These are phyloP conservation scores for Lactarius evosmus DNA, from an alignment of 768 basidiomycete species.

Conservation along the genomic window DNA sequence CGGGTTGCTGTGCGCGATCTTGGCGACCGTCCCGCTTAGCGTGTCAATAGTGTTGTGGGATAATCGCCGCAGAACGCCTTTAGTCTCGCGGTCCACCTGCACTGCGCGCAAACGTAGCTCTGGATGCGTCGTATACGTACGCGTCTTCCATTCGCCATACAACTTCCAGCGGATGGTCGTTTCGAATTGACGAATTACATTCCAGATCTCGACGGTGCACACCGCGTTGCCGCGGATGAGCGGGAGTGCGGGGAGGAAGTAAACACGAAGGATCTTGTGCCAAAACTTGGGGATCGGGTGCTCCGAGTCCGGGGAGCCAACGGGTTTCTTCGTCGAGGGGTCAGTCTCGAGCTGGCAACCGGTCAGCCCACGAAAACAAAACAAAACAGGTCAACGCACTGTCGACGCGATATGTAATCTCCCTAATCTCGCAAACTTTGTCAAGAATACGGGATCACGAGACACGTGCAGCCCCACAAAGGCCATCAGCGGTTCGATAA, in stretches of 20 bases:
- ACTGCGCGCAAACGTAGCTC: conserved; percentile 76
- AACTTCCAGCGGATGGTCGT: conserved; percentile 81
- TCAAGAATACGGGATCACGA: conserved; percentile 72
- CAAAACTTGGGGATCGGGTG: conserved; percentile 75
- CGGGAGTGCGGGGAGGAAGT: conserved; percentile 84
- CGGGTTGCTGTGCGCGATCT: conserved; percentile 92
- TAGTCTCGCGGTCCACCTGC: conserved; percentile 84
- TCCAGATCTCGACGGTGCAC: conserved; percentile 91
- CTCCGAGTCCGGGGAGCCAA: conserved; percentile 51
- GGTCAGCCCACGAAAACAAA: conserved; percentile 15
- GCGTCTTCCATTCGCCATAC: conserved; percentile 93
- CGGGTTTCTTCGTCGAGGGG: conserved; percentile 57
- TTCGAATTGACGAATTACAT: conserved; percentile 75
- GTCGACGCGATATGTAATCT: conserved; percentile 57
- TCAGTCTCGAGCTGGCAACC: conserved; percentile 46
- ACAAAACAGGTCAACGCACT: conserved; percentile 36
- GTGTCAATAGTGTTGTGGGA: conserved; percentile 81
- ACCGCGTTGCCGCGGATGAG: conserved; percentile 83
- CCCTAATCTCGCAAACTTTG: conserved; percentile 78
- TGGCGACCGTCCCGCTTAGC: conserved; percentile 84
- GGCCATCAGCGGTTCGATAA: conserved; percentile 75
- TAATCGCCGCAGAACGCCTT: conserved; percentile 83
- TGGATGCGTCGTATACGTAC: conserved; percentile 68
- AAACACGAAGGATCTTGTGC: conserved; percentile 74
- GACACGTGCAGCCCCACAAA: conserved; percentile 81